phyloP scores from a whole-genome alignment of 352 stramenopile species.

The Phytophthora agathidicida region DNA sequence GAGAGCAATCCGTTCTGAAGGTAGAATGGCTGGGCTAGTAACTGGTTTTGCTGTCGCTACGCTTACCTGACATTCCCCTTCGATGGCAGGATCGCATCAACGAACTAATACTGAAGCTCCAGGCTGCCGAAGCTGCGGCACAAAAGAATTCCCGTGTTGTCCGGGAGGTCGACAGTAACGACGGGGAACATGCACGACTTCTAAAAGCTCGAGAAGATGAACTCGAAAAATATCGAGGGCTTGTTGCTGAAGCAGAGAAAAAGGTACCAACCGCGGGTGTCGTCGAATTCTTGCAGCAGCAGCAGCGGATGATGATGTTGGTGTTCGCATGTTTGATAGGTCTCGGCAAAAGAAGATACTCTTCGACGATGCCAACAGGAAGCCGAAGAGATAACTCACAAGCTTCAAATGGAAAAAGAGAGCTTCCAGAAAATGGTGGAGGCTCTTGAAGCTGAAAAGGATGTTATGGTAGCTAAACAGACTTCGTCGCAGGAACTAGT shows the following conservation, averaged over 20 bases:
- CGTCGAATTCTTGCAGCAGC: not conserved
- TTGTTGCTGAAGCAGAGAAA: conserved; percentile 48
- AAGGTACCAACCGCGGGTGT: conserved; percentile 36
- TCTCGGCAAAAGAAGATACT: conserved; percentile 51
- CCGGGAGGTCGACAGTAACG: conserved; percentile 30
- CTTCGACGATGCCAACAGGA: conserved; percentile 42
- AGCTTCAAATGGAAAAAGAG: conserved; percentile 57
- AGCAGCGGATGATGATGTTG: not conserved
- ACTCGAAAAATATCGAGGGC: conserved; percentile 51
- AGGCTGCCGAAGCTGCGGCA: conserved; percentile 50
- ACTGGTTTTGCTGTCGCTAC: not conserved
- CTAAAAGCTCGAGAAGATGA: conserved; percentile 56
- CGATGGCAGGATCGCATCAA: conserved; percentile 46
- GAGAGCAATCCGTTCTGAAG: conserved; percentile 54
- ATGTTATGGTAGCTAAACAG: conserved; percentile 53
- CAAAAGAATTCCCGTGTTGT: conserved; percentile 32
- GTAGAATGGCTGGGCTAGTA: no score
- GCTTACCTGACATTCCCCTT: not conserved
- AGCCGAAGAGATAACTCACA: conserved; percentile 56
- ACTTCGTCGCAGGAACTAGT: conserved; percentile 69
- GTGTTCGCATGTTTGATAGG: conserved; percentile 26
- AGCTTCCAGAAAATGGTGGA: conserved; percentile 50
- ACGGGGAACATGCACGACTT: conserved; percentile 24
- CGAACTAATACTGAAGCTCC: conserved; percentile 61
- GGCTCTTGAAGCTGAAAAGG: conserved; percentile 58